Conservation (phyloP, 2,329 filamentous ascomycete genomes). For the Phialophora macrospora region DNA sequence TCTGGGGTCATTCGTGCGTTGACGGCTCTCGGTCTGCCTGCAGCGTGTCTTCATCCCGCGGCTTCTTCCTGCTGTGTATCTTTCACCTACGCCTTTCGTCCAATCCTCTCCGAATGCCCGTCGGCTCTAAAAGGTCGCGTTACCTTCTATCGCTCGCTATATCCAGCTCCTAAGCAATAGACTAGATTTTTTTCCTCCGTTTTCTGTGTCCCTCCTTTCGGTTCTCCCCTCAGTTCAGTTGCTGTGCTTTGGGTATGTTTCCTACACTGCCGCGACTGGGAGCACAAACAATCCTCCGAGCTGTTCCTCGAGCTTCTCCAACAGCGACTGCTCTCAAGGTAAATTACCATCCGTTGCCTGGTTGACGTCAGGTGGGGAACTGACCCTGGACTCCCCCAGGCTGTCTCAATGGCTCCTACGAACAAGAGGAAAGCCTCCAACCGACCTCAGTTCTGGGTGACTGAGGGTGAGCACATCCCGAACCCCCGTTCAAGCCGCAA, state of each 20-base stretch:
- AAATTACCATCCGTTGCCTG: slow-evolving; percentile 1
- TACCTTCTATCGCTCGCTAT: slow-evolving; percentile 18
- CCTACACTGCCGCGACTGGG: slow-evolving; percentile 32
- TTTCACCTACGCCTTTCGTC: slow-evolving; percentile 12
- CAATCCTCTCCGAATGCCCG: slow-evolving; percentile 26
- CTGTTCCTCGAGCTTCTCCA: slow-evolving; percentile 29
- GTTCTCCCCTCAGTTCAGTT: slow-evolving; percentile 18
- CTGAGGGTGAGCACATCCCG: slow-evolving; percentile 49
- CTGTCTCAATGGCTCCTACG: slow-evolving; percentile 39
- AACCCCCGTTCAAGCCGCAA: neutral
- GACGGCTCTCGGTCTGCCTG: slow-evolving; percentile 4
- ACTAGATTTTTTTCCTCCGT: slow-evolving; percentile 19
- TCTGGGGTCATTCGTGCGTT: neutral
- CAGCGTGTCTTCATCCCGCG: slow-evolving; percentile 20
- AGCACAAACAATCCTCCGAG: slow-evolving; percentile 33
- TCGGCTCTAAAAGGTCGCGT: slow-evolving; percentile 33
- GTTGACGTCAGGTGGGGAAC: slow-evolving; percentile 26
- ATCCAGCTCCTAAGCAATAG: slow-evolving; percentile 17
- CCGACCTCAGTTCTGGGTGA: slow-evolving; percentile 41
- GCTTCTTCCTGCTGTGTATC: slow-evolving; percentile 18
- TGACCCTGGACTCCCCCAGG: slow-evolving; percentile 33
- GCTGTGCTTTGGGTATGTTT: slow-evolving; percentile 36
- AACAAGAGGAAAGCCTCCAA: slow-evolving; percentile 50
- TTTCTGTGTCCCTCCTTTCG: slow-evolving; percentile 12
- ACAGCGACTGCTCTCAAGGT: slow-evolving; percentile 29